These are phyloP conservation scores for Tuber aestivum DNA, from an alignment of 495 filamentous ascomycete species.

Conservation along the genomic window DNA sequence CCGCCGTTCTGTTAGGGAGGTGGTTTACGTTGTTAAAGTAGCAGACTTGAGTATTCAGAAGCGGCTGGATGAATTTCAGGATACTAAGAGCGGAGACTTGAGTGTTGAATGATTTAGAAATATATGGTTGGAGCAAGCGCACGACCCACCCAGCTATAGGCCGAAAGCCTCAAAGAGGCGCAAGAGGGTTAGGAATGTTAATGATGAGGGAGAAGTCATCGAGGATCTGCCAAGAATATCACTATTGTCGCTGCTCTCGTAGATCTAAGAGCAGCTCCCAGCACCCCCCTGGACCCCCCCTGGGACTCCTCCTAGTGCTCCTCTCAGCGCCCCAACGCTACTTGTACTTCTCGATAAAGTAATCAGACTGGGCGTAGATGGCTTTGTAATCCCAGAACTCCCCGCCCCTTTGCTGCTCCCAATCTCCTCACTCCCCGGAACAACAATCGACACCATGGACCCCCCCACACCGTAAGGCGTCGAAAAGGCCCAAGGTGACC, in stretches of 20 bases:
- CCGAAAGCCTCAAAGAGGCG: slow-evolving; percentile 50
- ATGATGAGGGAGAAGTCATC: slow-evolving; percentile 43
- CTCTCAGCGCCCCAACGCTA: background rate
- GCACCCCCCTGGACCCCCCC: too few relatives aligned
- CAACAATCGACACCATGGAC: slow-evolving; percentile 5
- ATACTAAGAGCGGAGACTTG: slow-evolving; percentile 68
- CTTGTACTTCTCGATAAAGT: background rate
- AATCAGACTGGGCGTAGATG: slow-evolving; percentile 50
- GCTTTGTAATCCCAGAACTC: slow-evolving; percentile 52
- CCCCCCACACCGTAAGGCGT: slow-evolving; percentile 6
- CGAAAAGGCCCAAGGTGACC: slow-evolving; percentile 33
- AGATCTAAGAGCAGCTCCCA: background rate
- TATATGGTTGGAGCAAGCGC: slow-evolving; percentile 55
- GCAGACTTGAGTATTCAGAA: slow-evolving; percentile 84
- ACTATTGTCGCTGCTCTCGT: background rate
- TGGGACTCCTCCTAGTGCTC: background rate
- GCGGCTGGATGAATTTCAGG: slow-evolving; percentile 81
- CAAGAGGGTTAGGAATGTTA: slow-evolving; percentile 47
- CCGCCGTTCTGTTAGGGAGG: slow-evolving; percentile 79
- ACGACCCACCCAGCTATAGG: slow-evolving; percentile 79
- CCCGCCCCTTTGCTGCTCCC: slow-evolving; percentile 31
- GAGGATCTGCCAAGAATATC: slow-evolving; percentile 17
- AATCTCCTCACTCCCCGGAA: slow-evolving; percentile 1
- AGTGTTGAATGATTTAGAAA: slow-evolving; percentile 83
- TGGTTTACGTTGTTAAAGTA: slow-evolving; percentile 94